phyloP scores from a whole-genome alignment of 2,329 filamentous ascomycete genomes.

The Lithohypha guttulata region DNA sequence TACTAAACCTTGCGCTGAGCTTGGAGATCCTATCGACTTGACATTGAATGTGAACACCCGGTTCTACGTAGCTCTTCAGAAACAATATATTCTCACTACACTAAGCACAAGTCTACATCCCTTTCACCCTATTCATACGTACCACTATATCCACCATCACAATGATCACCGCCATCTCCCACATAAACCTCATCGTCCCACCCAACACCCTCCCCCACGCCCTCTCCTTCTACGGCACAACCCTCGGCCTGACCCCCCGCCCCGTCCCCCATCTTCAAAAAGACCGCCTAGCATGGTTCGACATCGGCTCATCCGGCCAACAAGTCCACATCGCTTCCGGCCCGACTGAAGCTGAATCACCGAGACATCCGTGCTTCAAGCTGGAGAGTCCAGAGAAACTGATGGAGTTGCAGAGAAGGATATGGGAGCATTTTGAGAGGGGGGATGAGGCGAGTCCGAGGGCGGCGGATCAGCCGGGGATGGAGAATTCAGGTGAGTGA shows the following conservation, averaged over 20 bases:
- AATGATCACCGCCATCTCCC: slow-evolving; percentile 45
- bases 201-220: slow-evolving; percentile 42
- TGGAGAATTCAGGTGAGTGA: slow-evolving; percentile 31
- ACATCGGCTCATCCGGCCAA: slow-evolving; percentile 13
- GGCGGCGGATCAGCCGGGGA: slow-evolving; percentile 46
- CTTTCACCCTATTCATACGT: too few species aligned
- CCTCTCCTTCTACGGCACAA: slow-evolving; percentile 44
- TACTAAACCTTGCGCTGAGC: too few species aligned
- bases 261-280: slow-evolving; percentile 44
- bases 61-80: too few species aligned
- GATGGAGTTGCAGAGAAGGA: slow-evolving; percentile 34
- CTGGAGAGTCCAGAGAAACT: slow-evolving; percentile 40
- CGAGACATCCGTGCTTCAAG: slow-evolving; percentile 50
- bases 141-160: slow-evolving; percentile 5
- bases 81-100: too few species aligned
- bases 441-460: slow-evolving; percentile 42
- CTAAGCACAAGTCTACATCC: too few species aligned
- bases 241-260: slow-evolving; percentile 43
- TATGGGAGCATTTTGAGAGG: slow-evolving; percentile 42
- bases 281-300: slow-evolving; percentile 44
- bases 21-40: too few species aligned
- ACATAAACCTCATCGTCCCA: slow-evolving; percentile 51
- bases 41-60: too few species aligned
- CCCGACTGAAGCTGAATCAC: slow-evolving; percentile 42
- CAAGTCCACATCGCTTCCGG: slow-evolving; percentile 45